These are phyloP conservation scores for Cadophora sp. DNA, from an alignment of 2,329 filamentous ascomycete species.

Conservation along the genomic window DNA sequence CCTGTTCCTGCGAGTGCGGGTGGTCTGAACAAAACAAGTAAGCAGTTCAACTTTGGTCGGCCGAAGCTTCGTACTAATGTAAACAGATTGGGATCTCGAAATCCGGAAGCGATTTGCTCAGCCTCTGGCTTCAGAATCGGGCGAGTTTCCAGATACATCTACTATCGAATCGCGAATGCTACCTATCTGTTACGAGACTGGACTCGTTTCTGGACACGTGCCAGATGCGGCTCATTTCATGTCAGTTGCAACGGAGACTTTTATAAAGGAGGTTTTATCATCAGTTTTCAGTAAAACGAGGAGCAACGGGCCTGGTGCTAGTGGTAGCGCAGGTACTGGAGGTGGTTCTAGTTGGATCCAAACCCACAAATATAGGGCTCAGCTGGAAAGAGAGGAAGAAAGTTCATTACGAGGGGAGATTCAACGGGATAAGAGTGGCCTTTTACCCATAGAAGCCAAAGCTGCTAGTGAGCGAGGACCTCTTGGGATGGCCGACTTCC, in stretches of 20 bases:
- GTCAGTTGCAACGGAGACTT: constrained; percentile 69
- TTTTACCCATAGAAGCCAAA: constrained; percentile 83
- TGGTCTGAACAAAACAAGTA: constrained; percentile 77
- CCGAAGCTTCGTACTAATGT: constrained; percentile 15
- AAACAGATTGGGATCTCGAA: constrained; percentile 67
- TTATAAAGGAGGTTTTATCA: constrained; percentile 70
- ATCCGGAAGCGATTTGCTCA: constrained; percentile 70
- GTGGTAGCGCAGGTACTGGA: constrained; percentile 67
- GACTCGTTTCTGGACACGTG: constrained; percentile 64
- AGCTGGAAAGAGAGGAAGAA: constrained; percentile 78
- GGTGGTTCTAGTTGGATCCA: constrained; percentile 75
- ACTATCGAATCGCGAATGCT: constrained; percentile 70
- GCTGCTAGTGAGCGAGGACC: constrained; percentile 74
- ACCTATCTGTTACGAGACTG: constrained; percentile 71
- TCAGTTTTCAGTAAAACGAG: constrained; percentile 68
- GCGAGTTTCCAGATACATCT: constrained; percentile 71
- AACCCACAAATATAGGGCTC: constrained; percentile 78
- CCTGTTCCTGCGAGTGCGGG: constrained; percentile 73
- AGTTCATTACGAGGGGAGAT: constrained; percentile 76
- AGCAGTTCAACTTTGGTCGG: constrained; percentile 26
- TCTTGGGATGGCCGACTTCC: constrained; percentile 78
- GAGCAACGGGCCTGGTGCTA: constrained; percentile 68
- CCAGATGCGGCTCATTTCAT: constrained; percentile 68
- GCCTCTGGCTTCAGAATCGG: constrained; percentile 70
- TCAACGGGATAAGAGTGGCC: constrained; percentile 74